phyloP scores from a whole-genome alignment of 1,284 basidiomycete species.

The Fistulina hepatica region DNA sequence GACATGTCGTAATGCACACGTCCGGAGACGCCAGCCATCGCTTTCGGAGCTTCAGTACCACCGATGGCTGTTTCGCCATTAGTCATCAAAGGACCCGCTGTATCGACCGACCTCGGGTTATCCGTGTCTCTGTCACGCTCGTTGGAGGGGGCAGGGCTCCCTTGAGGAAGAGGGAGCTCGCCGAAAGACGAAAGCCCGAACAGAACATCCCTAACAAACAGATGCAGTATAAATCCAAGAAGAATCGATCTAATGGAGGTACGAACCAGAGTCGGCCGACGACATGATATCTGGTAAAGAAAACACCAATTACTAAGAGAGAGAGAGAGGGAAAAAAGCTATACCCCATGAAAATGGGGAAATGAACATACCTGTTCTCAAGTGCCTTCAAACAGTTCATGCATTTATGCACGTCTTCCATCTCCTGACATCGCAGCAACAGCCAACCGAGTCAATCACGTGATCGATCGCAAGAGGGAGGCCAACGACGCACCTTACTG shows the following conservation, averaged over 20 bases:
- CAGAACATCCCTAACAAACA: conserved; percentile 37
- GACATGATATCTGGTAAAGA: conserved; percentile 31
- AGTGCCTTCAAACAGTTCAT: conserved; percentile 11
- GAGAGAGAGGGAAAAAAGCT: not conserved
- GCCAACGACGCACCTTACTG: not conserved
- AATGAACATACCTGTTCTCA: conserved; percentile 12
- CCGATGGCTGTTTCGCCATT: too few species aligned
- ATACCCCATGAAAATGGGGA: too few species aligned
- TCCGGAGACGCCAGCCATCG: not conserved
- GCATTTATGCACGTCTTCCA: conserved; percentile 62
- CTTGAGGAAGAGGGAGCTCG: conserved; percentile 45
- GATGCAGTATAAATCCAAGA: not conserved
- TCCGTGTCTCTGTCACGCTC: not conserved
- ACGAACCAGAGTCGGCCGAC: conserved; percentile 35
- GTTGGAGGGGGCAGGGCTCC: not conserved
- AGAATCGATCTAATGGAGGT: too few species aligned
- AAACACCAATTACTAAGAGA: not conserved
- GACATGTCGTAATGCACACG: not conserved
- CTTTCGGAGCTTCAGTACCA: too few species aligned
- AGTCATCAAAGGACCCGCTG: too few species aligned
- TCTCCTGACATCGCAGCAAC: conserved; percentile 30
- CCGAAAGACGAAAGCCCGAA: conserved; percentile 58
- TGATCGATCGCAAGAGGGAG: not conserved
- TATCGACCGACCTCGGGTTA: not conserved
- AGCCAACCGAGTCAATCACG: not conserved